Base-by-base conservation (phyloP, 306 rosid species). In the Rubus idaeus region DNA sequence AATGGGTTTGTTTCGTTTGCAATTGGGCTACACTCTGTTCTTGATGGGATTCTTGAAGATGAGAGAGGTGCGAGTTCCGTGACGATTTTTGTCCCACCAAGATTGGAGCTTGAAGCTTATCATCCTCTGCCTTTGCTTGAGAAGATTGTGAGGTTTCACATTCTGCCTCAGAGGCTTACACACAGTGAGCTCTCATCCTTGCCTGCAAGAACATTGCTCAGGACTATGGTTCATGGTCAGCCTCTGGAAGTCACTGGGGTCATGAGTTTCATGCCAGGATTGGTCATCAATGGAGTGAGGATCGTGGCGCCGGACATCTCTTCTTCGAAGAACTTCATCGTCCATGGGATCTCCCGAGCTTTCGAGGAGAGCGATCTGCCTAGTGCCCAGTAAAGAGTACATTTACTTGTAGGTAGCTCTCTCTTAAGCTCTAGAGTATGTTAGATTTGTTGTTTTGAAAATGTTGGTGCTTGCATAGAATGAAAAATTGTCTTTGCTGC, bases 271-370 rank as follows among this genome's bases (percentile, higher is more conserved):
- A 41, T 68, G 80, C 21, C 62, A 2, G 84, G 88, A 60, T 70
- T 91, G 62, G 53, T 83, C 8, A 58, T 94, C 46, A 84, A 81
- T 68, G 91, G 97, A 3, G 88, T 85, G 14, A 80, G 87, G 69
- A 80, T 94, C 49, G 91, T 86, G 66, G 86, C 75, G 6, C 91
- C 96, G 21, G 94, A 91, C 14, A 47, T 86, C 64, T 78, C 83
- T 8, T 49, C 58, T 75, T 94, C 96, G 0, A 81, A 84, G 14
- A 90, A 75, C 23, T 87, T 88, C 53, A 90, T 82, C 0, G 73
- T 94, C 75, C 98, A 91, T 84, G 97, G 96, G 67, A 91, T 91
- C 77, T 86, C 94, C 20, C 75, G 75, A 75, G 87, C 93, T 82
- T 82, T 94, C 20, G 70, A 86, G 60, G 70, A 81, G 76, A 51